Evolutionary conservation across 306 rosid genomes (phyloP), one percentile per base, ranked within the genome.

Genomic region (Acacia acuminata): DNA sequence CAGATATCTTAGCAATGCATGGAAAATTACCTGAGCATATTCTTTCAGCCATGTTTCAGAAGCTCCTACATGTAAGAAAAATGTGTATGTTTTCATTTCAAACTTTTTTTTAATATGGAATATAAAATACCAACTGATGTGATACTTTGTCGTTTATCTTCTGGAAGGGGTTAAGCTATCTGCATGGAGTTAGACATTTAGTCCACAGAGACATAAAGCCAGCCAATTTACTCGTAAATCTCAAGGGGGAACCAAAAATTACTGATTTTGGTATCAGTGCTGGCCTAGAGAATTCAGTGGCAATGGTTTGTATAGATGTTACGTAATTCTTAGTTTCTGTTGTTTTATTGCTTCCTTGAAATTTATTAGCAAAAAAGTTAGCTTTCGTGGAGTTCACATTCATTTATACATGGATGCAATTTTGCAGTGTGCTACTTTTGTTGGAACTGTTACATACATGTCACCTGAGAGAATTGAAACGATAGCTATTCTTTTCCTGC

Each of bases 231-330:
- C 93, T 96, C 9, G 88, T 93, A 71, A 96, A 96, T 91, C 97
- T 96, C 36, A 96, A 93, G 87, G 98, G 99, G 30, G 98, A 94
- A 88, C 94, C 99, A 22, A 96, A 96, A 83, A 92, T 94, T 76
- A 96, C 98, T 9, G 99, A 96, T 85, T 96, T 96, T 69, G 98
- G 98, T 56, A 94, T 94, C n/a, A 96, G 99, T 86, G 98, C 99
- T 27, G 99, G 99, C 79, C 87, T 96, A 80, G 98, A 96, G 94
- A 94, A 86, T 85, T 96, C 99, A 7, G 89, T 92, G 94, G 97
- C 99, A 73, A 94, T 91, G 99, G 99, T 96, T 80, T 82, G 97
- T 88, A 32, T 77, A 51, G 47, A 67, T 25, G 27, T 5, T 73
- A 25, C 14, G 19, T 82, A 19, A 13, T 58, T 58, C 58, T 78